Percentiles rank a stretch among this genome's conserved stretches.
These are phyloP conservation scores for Cytospora leucostoma DNA, from an alignment of 2,329 filamentous ascomycete species.

Conservation along the genomic window DNA sequence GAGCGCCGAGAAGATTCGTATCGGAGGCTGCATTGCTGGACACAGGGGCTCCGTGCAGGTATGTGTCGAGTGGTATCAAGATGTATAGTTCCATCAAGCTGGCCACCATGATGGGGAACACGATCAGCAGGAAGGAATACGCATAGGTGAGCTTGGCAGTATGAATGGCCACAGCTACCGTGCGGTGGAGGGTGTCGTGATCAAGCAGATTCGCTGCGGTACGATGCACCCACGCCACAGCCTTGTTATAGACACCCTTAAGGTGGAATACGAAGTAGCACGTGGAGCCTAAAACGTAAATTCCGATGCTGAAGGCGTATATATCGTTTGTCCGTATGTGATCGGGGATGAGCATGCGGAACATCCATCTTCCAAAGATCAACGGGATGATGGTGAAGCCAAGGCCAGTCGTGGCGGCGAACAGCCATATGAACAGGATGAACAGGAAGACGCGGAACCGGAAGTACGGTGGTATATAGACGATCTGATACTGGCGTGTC, in stretches of 20 bases:
- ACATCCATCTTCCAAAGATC: constrained; percentile 77
- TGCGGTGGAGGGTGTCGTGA: constrained; percentile 36
- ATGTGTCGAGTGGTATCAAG: constrained; percentile 82
- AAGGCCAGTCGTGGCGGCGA: constrained; percentile 85
- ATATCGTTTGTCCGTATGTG: constrained; percentile 86
- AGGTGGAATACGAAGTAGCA: constrained; percentile 63
- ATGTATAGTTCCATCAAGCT: constrained; percentile 85
- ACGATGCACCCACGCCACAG: constrained; percentile 37
- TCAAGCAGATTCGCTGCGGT: constrained; percentile 34
- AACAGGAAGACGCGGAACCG: constrained; percentile 78
- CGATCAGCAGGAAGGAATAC: constrained; percentile 70
- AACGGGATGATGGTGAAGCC: constrained; percentile 84
- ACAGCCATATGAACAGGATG: constrained; percentile 88
- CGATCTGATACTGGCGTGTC: constrained; percentile 65
- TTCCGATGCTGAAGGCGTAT: constrained; percentile 90
- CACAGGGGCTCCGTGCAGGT: constrained; percentile 51
- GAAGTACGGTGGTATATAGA: constrained; percentile 86
- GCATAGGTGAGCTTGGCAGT: constrained; percentile 66
- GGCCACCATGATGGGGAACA: constrained; percentile 80
- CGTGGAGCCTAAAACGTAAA: constrained; percentile 74
- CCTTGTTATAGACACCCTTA: constrained; percentile 40
- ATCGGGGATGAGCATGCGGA: constrained; percentile 70
- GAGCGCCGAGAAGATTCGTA: constrained; percentile 34
- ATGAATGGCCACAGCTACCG: constrained; percentile 35
- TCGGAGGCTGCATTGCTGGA: constrained; percentile 30